A percentile compares a stretch with the other conserved stretches of the same genome.
Evolutionary conservation across 164 flowering plant genomes (phyloP).

Genomic region (Magnolia changhungtana): DNA sequence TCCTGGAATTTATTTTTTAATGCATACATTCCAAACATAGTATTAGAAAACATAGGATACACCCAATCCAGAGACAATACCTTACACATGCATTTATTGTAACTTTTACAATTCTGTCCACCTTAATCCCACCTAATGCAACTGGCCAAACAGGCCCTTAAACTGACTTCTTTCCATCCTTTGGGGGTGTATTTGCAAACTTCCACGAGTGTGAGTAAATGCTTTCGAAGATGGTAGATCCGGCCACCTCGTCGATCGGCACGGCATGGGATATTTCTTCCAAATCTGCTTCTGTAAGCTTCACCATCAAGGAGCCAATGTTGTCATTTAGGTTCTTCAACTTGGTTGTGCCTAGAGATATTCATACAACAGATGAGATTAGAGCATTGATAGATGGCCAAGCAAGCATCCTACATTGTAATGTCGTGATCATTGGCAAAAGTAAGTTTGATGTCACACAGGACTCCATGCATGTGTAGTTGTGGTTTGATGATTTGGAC

Average conservation of each 20-base stretch:
- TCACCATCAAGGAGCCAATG: conserved; percentile 16
- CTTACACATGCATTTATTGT: too few species aligned
- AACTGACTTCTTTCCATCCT: conserved; percentile 1
- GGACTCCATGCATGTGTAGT: too few species aligned
- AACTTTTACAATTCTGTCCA: too few species aligned
- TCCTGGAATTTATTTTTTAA: too few species aligned
- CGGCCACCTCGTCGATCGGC: conserved; percentile 21
- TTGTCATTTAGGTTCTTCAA: conserved; percentile 24
- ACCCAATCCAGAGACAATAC: too few species aligned
- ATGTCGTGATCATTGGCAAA: too few species aligned
- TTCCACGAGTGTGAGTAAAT: conserved; percentile 21
- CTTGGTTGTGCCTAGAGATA: conserved; percentile 25
- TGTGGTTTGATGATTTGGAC: too few species aligned
- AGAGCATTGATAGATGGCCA: background rate
- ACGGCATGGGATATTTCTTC: conserved; percentile 25
- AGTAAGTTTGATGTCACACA: too few species aligned
- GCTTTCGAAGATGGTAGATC: conserved; percentile 14
- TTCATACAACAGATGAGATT: background rate
- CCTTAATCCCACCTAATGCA: too few species aligned
- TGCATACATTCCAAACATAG: too few species aligned
- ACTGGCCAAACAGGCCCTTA: too few species aligned
- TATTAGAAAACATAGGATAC: too few species aligned
- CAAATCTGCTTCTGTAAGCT: conserved; percentile 21
- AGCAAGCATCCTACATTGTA: background rate
- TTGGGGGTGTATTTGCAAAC: conserved; percentile 34